phyloP scores from a whole-genome alignment of 495 filamentous ascomycete species.

The Penicillium canariense region DNA sequence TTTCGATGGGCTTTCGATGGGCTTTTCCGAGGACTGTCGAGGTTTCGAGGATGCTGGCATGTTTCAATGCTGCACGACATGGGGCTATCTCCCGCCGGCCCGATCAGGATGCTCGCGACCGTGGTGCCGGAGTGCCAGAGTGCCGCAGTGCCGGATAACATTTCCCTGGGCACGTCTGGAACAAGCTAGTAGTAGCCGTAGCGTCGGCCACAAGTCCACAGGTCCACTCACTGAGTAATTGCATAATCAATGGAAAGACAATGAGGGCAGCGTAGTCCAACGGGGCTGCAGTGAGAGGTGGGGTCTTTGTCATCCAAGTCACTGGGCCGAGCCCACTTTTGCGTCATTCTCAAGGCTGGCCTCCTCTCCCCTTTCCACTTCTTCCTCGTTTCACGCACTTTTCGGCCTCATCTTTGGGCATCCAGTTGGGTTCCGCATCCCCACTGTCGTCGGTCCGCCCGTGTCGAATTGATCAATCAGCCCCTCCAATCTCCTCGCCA shows the following conservation, averaged over 20 bases:
- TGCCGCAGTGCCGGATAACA: not conserved
- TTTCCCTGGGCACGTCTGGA: not conserved
- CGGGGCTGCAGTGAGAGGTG: conserved; percentile 1
- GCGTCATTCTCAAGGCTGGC: conserved; percentile 17
- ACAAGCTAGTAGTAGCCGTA: not conserved
- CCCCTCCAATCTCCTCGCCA: conserved; percentile 14
- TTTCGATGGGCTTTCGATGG: too few relatives aligned
- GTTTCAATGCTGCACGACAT: not conserved
- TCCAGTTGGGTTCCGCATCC: conserved; percentile 6
- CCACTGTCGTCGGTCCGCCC: not conserved
- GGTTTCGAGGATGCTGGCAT: not conserved
- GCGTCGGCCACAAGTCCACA: not conserved
- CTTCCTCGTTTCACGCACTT: conserved; percentile 3
- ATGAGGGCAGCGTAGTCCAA: not conserved
- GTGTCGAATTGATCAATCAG: conserved; percentile 13
- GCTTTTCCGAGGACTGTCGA: not conserved
- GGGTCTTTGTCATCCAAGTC: not conserved
- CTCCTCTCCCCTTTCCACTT: not conserved
- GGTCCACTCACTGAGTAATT: not conserved
- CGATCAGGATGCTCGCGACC: not conserved
- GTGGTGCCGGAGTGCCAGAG: not conserved
- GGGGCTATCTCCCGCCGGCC: not conserved
- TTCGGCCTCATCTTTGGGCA: conserved; percentile 11
- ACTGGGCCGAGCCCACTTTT: conserved; percentile 19
- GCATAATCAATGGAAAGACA: not conserved